Conservation (phyloP, 2,329 filamentous ascomycete genomes). For the Cladosporium sp. region DNA sequence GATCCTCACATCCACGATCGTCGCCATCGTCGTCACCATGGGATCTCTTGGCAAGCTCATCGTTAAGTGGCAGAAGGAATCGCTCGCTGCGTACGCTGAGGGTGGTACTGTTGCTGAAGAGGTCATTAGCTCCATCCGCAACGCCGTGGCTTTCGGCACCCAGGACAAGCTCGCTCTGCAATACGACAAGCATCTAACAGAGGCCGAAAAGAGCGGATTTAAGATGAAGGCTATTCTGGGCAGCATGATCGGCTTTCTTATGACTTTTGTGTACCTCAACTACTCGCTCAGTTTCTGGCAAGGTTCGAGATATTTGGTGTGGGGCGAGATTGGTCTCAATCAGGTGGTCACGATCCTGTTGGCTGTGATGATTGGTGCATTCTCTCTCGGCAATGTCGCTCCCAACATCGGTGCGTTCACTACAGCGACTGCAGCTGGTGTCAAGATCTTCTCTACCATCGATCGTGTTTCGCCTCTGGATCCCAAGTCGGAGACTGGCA, state of each 20-base stretch:
- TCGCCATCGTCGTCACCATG: slow-evolving; percentile 78
- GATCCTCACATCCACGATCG: slow-evolving; percentile 79
- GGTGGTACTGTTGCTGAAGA: slow-evolving; percentile 92
- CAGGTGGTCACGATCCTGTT: slow-evolving; percentile 83
- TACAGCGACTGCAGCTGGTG: slow-evolving; percentile 77
- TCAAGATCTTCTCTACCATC: slow-evolving; percentile 93
- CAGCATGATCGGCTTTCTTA: slow-evolving; percentile 80
- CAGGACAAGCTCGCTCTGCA: slow-evolving; percentile 87
- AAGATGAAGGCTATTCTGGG: slow-evolving; percentile 73
- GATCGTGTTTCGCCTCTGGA: slow-evolving; percentile 85
- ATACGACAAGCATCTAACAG: slow-evolving; percentile 74
- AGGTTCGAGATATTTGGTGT: slow-evolving; percentile 73
- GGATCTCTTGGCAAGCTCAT: slow-evolving; percentile 72
- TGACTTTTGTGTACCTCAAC: slow-evolving; percentile 81
- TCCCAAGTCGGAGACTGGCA: slow-evolving; percentile 69
- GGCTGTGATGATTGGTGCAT: slow-evolving; percentile 89
- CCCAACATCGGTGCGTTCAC: slow-evolving; percentile 87
- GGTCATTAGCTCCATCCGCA: slow-evolving; percentile 89
- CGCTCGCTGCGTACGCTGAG: slow-evolving; percentile 75
- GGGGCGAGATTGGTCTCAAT: slow-evolving; percentile 65
- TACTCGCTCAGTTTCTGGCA: slow-evolving; percentile 89
- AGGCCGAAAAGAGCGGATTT: slow-evolving; percentile 75
- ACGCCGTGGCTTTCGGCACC: slow-evolving; percentile 88
- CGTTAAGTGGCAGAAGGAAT: slow-evolving; percentile 76
- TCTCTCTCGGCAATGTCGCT: slow-evolving; percentile 83